Base-by-base conservation (phyloP, 2,329 filamentous ascomycete genomes). In the Fusarium xyrophilum region DNA sequence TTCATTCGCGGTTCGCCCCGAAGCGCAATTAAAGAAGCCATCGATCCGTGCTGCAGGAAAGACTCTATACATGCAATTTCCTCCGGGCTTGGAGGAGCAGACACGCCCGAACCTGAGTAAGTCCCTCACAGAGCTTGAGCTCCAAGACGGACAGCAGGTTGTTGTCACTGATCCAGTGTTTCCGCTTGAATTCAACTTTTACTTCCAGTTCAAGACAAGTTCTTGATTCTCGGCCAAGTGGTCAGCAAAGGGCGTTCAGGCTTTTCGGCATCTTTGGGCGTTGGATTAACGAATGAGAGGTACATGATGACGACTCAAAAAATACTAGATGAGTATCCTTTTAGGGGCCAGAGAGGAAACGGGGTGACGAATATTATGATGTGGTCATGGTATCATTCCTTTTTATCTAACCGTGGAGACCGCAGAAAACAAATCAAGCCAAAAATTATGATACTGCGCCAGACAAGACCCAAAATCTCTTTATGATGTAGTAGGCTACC, bases 161-260 rank as follows among this genome's bases (percentile, higher is more conserved):
- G 93, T 89, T n/a, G 91, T 99, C 47, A 94, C 93, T 19, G 95
- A 98, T 78, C 91, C 93, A n/a, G 92, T 93, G 2, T 96, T 96
- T 76, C 88, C 89, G 35, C 89, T 92, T 28, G 87, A 91, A 76
- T 89, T 88, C 73, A 83, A 82, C 66, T 89, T 86, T 70, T 81
- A 81, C 70, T 76, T 89, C 40, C 81, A 79, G 57, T 87, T 87
- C 69, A 81, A 80, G 67, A 57, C 67, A 30, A 39, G 44, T 17
- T 65, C 63, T 19, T 72, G 47, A 69, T 47, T 21, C 19, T 21
- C 28, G 10, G n/a, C 19, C 25, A 28, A 44, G n/a, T 53, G 47
- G 35, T 64, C 33, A 56, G 35, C 39, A 63, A 53, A 57, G 19
- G 73, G 65, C 63, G 62, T 74, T 70, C 38, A 23, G 58, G 54